Percentiles rank a stretch among this genome's conserved stretches.
Conservation (phyloP, 2,329 filamentous ascomycete genomes). For the Aspergillus neotritici region DNA sequence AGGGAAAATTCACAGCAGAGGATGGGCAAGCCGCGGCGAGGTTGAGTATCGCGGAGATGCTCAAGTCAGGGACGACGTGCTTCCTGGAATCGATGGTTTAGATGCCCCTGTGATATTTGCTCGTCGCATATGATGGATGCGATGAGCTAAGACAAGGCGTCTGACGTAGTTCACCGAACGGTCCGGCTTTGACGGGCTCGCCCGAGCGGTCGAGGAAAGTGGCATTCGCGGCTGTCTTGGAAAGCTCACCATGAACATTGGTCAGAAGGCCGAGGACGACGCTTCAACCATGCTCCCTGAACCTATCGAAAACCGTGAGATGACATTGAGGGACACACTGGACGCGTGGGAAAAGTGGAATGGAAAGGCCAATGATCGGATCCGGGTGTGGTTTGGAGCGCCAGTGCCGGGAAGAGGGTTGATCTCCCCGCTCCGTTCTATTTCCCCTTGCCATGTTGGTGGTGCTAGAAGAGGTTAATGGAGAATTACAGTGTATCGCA, state of each 20-base stretch:
- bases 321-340: conserved; percentile 37
- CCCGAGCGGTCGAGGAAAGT: conserved; percentile 40
- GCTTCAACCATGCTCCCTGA: conserved; percentile 43
- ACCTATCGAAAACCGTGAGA: conserved; percentile 38
- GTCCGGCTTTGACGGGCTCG: conserved; percentile 44
- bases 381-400: conserved; percentile 47
- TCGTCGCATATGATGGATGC: neutral
- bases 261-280: conserved; percentile 39
- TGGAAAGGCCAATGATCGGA: conserved; percentile 34
- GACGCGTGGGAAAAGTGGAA: conserved; percentile 33
- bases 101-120: neutral
- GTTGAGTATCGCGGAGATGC: conserved; percentile 48
- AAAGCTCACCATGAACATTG: conserved; percentile 43
- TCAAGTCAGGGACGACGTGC: conserved; percentile 47
- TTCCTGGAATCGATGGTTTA: conserved; percentile 49
- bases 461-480: too few species aligned
- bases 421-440: conserved; percentile 1
- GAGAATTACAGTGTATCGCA: neutral
- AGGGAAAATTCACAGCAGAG: conserved; percentile 41
- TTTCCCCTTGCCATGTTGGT: neutral
- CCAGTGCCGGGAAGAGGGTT: conserved; percentile 46
- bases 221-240: conserved; percentile 43
- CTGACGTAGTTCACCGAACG: conserved; percentile 38
- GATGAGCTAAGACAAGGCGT: too few species aligned
- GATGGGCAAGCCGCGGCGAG: conserved; percentile 47